Percentiles rank a stretch among this genome's conserved stretches.
phyloP scores from a whole-genome alignment of 495 filamentous ascomycete genomes.

The Massariosphaeria phaeospora region DNA sequence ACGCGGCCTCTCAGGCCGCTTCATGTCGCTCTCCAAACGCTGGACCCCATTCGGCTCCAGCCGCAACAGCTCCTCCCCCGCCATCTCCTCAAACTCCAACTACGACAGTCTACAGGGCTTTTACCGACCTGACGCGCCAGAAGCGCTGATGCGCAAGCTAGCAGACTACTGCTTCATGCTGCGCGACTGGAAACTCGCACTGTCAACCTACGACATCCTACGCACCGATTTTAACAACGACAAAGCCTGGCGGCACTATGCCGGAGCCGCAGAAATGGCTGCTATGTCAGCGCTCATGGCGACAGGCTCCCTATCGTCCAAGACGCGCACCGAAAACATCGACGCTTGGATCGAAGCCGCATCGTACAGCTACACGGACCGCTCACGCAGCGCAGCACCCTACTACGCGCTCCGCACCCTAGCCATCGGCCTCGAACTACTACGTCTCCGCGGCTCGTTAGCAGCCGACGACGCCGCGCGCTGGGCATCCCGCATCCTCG shows the following conservation, averaged over 20 bases:
- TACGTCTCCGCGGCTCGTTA: conserved; percentile 69
- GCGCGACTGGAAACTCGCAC: conserved; percentile 87
- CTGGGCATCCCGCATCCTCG: conserved; percentile 77
- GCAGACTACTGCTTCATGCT: conserved; percentile 96
- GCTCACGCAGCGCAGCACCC: conserved; percentile 58
- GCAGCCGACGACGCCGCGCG: conserved; percentile 80
- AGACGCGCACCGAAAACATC: conserved; percentile 68
- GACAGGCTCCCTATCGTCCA: conserved; percentile 63
- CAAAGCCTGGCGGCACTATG: conserved; percentile 94
- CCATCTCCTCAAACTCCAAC: conserved; percentile 50
- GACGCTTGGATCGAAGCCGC: conserved; percentile 83
- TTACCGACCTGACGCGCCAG: conserved; percentile 76
- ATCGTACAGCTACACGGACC: conserved; percentile 83
- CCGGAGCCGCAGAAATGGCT: conserved; percentile 87
- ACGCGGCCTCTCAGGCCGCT: conserved; percentile 78
- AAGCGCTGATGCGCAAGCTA: conserved; percentile 87
- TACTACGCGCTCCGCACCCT: conserved; percentile 75
- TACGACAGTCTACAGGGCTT: conserved; percentile 73
- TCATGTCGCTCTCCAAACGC: conserved; percentile 85
- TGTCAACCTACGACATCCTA: conserved; percentile 84
- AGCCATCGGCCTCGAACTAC: conserved; percentile 70
- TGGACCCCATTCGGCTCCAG: conserved; percentile 71
- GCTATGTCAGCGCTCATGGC: conserved; percentile 75
- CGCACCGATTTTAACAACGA: conserved; percentile 84
- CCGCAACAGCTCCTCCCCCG: conserved; percentile 46